Evolutionary conservation across 2,329 filamentous ascomycete genomes (phyloP).

Genomic region (Aspergillus versicolor): DNA sequence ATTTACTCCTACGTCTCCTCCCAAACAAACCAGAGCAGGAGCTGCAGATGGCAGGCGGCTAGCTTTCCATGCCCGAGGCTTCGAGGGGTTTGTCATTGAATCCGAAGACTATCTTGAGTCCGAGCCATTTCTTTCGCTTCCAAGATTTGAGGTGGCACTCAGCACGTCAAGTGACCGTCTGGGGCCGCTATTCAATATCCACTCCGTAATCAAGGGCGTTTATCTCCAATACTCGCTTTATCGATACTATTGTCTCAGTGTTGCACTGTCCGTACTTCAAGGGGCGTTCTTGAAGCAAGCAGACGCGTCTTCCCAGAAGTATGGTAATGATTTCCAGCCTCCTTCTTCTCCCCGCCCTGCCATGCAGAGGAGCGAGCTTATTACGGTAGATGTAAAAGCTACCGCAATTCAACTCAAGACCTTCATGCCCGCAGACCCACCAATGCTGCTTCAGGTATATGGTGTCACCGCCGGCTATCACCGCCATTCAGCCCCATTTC

Average conservation of each 20-base stretch:
- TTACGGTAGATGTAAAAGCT: slow-evolving; percentile 79
- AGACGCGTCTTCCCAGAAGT: slow-evolving; percentile 11
- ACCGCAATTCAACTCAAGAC: slow-evolving; percentile 84
- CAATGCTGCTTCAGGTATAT: slow-evolving; percentile 86
- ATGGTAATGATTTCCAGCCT: slow-evolving; percentile 19
- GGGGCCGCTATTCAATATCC: slow-evolving; percentile 83
- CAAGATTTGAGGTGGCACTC: slow-evolving; percentile 81
- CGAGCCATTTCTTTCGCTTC: slow-evolving; percentile 82
- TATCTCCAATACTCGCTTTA: slow-evolving; percentile 89
- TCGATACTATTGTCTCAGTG: slow-evolving; percentile 83
- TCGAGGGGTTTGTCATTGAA: slow-evolving; percentile 91
- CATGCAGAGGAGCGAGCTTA: slow-evolving; percentile 57
- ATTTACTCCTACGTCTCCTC: slow-evolving; percentile 52
- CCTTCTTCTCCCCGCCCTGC: slow-evolving; percentile 28
- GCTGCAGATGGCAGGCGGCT: slow-evolving; percentile 76
- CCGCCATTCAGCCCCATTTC: slow-evolving; percentile 80
- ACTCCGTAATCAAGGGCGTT: slow-evolving; percentile 75
- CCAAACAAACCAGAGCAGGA: slow-evolving; percentile 38
- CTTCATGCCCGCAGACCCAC: slow-evolving; percentile 83
- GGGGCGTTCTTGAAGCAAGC: slow-evolving; percentile 58
- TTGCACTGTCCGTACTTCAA: slow-evolving; percentile 73
- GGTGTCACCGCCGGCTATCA: slow-evolving; percentile 79
- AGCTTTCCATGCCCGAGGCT: slow-evolving; percentile 73
- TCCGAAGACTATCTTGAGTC: slow-evolving; percentile 78
- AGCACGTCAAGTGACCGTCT: slow-evolving; percentile 83